Evolutionary conservation across 352 stramenopile genomes (phyloP), one percentile per base, ranked within the genome.

Genomic region (Phytophthora capsici): DNA sequence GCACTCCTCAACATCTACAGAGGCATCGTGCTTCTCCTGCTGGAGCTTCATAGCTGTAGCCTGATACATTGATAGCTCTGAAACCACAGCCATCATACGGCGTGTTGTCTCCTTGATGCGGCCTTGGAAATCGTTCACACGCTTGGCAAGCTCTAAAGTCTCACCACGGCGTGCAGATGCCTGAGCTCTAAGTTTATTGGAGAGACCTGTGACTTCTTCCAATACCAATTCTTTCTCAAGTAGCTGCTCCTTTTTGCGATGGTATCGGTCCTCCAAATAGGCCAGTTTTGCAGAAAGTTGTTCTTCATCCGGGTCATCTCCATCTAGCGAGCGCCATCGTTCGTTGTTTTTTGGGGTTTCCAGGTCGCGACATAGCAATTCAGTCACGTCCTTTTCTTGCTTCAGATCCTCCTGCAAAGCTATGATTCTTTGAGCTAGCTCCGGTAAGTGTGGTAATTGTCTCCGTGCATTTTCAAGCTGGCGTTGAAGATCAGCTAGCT

Each of bases 41-140:
- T 98, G 88, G 4, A 98, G 80, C 63, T 97, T 97, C 74, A 98
- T 93, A 16, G 92, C 89, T 10, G 93, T 98, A 8, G 94, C 94
- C 63, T 98, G 94, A 70, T 98, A 98, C 94, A 98, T 98, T 13
- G 87, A 96, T 9, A 98, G 71, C 78, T 98, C 94, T 2, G 86
- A 97, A 4, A 98, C 92, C 1, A 95, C 71, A n/a, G 94, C 93
- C 91, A 98, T 98, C 91, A 98, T 98, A 17, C 89, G 89, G 50
- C 93, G 80, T 28, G 93, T 98, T 22, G 90, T 93, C 40, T 97
- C 90, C 47, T 96, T 92, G 66, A 98, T 96, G 22, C 85, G 80
- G 20, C 73, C 65, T 74, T 98, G 94, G 58, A 98, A 93, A 43
- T 91, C 82, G 57, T 95, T 96, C n/a, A 97, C 88, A 26, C 88